phyloP scores from a whole-genome alignment of 805 yeast genomes.

The Cyberlindnera maclurae region DNA sequence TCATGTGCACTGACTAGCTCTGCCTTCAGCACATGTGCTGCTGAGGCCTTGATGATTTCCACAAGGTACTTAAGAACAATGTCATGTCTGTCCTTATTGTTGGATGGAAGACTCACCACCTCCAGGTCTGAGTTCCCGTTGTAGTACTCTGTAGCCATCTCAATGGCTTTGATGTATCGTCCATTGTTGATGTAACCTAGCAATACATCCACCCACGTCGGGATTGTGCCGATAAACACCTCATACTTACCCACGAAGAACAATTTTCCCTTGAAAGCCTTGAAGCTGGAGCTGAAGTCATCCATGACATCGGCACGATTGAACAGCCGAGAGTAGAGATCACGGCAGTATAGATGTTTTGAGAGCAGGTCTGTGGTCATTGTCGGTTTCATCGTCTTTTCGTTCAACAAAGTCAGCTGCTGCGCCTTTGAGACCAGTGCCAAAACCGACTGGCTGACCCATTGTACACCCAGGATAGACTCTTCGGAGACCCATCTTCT shows the following conservation, averaged over 20 bases:
- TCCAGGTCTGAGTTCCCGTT: constrained; percentile 38
- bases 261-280: constrained; percentile 37
- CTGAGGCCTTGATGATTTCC: constrained; percentile 39
- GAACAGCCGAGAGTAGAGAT: constrained; percentile 21
- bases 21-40: constrained; percentile 16
- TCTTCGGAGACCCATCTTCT: constrained; percentile 41
- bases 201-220: constrained; percentile 54
- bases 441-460: constrained; percentile 42
- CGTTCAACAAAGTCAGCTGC: constrained; percentile 35
- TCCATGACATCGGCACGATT: constrained; percentile 9
- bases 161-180: constrained; percentile 49
- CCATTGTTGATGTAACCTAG: constrained; percentile 55
- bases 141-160: constrained; percentile 46
- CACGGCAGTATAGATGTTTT: constrained; percentile 29
- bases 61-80: constrained; percentile 48
- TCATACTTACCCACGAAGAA: constrained; percentile 48
- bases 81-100: constrained; percentile 34
- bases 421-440: constrained; percentile 39
- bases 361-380: constrained; percentile 17
- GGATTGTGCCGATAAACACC: constrained; percentile 47
- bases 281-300: constrained; percentile 24
- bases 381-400: constrained; percentile 29
- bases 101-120: constrained; percentile 50
- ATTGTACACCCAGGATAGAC: constrained; percentile 45
- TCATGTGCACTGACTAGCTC: constrained; percentile 7